phyloP scores from a whole-genome alignment of 1,284 basidiomycete species.

The Filobasidium uniguttulatum region DNA sequence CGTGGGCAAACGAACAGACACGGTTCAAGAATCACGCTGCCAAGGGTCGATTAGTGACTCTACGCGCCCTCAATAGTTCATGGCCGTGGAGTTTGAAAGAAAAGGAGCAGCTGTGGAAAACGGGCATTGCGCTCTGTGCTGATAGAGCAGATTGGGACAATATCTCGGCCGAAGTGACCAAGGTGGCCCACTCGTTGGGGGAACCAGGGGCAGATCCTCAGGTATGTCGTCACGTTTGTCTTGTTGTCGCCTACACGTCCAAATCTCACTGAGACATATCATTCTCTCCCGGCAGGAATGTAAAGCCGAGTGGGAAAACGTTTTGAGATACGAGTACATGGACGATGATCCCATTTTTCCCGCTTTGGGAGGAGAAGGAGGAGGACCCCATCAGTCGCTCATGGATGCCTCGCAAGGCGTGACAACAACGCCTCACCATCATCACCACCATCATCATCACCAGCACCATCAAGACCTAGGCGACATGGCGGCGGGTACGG shows the following conservation, averaged over 20 bases:
- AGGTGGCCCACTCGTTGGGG: background rate
- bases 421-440: too few relatives aligned
- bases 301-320: background rate
- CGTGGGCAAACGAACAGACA: slow-evolving; percentile 2
- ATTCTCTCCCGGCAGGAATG: background rate
- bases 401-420: too few relatives aligned
- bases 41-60: background rate
- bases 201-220: background rate
- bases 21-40: background rate
- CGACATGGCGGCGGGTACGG: too few relatives aligned
- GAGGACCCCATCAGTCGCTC: too few relatives aligned
- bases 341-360: background rate
- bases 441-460: too few relatives aligned
- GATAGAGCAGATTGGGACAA: background rate
- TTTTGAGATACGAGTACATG: background rate
- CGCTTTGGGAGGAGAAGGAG: too few relatives aligned
- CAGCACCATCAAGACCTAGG: too few relatives aligned
- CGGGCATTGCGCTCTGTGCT: background rate
- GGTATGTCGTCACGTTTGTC: background rate
- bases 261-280: too few relatives aligned
- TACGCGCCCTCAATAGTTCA: background rate
- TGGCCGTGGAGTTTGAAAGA: slow-evolving; percentile 1
- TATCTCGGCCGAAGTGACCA: background rate
- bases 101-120: background rate
- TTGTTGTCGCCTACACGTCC: background rate